phyloP scores from a whole-genome alignment of 257 asterid genomes.

The Nicotiana noctiflora region DNA sequence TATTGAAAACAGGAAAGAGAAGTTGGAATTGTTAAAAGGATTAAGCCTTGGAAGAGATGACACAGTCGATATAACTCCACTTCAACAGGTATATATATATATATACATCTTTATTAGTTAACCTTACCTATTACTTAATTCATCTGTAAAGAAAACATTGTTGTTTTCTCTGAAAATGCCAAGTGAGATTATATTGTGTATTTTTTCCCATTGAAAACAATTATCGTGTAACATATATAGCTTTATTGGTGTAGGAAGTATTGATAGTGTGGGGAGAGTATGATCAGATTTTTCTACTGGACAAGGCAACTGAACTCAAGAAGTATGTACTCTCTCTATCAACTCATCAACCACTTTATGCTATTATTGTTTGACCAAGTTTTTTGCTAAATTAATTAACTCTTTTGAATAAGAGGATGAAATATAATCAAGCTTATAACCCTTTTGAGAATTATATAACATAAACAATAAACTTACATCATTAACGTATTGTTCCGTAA shows the following conservation, averaged over 20 bases:
- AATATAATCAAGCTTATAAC: too few species aligned
- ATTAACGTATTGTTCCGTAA: too few species aligned
- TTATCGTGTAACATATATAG: not conserved
- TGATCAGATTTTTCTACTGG: conserved; percentile 56
- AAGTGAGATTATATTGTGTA: not conserved
- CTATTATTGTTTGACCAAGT: too few species aligned
- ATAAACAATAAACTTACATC: too few species aligned
- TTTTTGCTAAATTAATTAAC: too few species aligned
- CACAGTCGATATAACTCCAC: conserved; percentile 29
- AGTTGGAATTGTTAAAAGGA: conserved; percentile 57
- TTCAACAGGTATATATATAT: conserved; percentile 39
- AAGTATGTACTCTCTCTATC: conserved; percentile 30
- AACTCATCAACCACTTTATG: not conserved
- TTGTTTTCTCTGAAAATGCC: not conserved
- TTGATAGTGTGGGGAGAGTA: conserved; percentile 83
- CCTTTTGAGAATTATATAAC: too few species aligned
- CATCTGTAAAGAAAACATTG: not conserved
- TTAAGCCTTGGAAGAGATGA: conserved; percentile 49
- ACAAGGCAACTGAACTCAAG: conserved; percentile 53
- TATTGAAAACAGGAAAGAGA: conserved; percentile 52
- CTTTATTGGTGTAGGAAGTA: conserved; percentile 41
- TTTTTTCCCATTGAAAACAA: not conserved
- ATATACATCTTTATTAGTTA: not conserved
- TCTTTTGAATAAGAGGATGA: too few species aligned
- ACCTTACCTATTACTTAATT: not conserved